Evolutionary conservation across 106 monocot genomes (phyloP).

Genomic region (Dendrobium huoshanense): DNA sequence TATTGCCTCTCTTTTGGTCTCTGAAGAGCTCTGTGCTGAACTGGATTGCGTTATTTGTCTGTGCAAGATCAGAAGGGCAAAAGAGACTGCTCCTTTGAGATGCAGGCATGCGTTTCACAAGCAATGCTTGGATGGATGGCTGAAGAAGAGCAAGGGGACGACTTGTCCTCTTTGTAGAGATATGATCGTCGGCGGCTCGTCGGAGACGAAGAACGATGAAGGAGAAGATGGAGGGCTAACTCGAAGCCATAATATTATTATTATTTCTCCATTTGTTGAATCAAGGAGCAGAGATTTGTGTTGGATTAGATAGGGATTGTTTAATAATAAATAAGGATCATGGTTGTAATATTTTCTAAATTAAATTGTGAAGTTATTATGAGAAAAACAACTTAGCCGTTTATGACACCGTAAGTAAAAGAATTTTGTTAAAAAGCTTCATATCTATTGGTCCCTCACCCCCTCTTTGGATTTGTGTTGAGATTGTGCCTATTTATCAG

Average conservation of each 20-base stretch:
- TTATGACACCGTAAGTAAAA: no score
- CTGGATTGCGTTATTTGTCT: neutral
- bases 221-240: conserved; percentile 2
- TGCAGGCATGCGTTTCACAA: conserved; percentile 10
- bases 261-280: neutral
- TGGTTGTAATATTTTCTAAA: no score
- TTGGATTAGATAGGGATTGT: neutral
- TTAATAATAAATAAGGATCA: no score
- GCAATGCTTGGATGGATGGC: neutral
- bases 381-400: no score
- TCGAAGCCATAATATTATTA: neutral
- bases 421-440: no score
- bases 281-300: conserved; percentile 1
- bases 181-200: neutral
- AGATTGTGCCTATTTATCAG: no score
- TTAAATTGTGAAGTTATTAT: no score
- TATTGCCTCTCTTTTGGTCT: neutral
- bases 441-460: no score
- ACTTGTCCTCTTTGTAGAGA: conserved; percentile 4
- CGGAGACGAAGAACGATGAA: neutral
- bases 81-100: neutral
- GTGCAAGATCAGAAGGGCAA: neutral
- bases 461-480: no score
- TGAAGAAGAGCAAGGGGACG: neutral
- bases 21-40: neutral